phyloP scores from a whole-genome alignment of 2,329 filamentous ascomycete genomes.

The Pseudocercospora pini-densiflorae region DNA sequence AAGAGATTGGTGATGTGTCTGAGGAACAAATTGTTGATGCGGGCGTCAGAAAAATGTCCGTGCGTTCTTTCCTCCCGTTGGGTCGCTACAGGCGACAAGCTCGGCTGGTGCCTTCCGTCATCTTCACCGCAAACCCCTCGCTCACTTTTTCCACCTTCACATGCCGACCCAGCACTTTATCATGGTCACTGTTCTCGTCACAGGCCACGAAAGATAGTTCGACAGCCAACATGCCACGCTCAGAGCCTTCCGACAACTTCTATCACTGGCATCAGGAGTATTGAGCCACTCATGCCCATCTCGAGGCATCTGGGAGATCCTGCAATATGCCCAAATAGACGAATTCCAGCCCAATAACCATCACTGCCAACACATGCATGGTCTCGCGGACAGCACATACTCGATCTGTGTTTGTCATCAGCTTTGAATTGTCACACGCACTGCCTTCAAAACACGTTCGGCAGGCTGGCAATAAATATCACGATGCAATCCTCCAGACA shows the following conservation, averaged over 20 bases:
- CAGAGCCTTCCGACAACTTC: neutral
- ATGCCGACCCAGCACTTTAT: neutral
- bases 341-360: neutral
- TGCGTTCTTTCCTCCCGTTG: conserved; percentile 6
- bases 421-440: neutral
- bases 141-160: conserved; percentile 5
- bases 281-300: neutral
- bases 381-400: neutral
- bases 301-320: neutral
- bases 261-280: neutral
- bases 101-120: conserved; percentile 7
- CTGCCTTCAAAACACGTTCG: neutral
- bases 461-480: neutral
- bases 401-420: neutral
- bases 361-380: neutral
- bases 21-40: conserved; percentile 8
- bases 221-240: neutral
- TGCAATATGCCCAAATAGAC: neutral
- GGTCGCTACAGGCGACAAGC: conserved; percentile 1
- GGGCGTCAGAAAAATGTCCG: neutral
- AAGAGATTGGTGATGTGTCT: neutral
- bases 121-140: conserved; percentile 5
- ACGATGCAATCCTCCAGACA: neutral
- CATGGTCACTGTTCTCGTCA: neutral
- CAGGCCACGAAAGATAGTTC: neutral